These are phyloP conservation scores for Nephelium lappaceum DNA, from an alignment of 345 rosid species.

Conservation along the genomic window DNA sequence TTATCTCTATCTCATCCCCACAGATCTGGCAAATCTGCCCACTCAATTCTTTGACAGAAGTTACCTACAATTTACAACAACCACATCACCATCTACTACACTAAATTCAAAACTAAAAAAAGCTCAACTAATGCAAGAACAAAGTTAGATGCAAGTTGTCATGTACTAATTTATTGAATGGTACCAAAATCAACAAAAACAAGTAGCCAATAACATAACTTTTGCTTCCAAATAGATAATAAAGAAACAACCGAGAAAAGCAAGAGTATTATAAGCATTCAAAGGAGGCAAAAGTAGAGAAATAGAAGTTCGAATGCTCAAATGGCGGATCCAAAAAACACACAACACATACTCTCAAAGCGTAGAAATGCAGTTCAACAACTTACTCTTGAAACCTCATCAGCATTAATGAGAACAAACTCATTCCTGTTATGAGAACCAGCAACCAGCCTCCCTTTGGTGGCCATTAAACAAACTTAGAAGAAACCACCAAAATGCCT, in stretches of 20 bases:
- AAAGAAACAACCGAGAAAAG: conserved; percentile 8
- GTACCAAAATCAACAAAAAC: conserved; percentile 27
- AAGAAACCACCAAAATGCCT: conserved; percentile 4
- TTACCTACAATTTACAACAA: conserved; percentile 46
- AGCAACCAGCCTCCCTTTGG: conserved; percentile 82
- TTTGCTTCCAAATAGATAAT: conserved; percentile 13
- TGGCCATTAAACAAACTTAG: conserved; percentile 43
- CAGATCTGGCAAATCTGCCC: conserved; percentile 93
- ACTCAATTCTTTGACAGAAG: conserved; percentile 65
- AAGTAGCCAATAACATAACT: background rate
- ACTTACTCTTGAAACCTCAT: conserved; percentile 72
- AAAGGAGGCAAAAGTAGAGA: background rate
- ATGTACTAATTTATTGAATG: conserved; percentile 22
- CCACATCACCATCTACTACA: background rate
- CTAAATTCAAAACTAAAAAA: background rate
- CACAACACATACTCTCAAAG: background rate
- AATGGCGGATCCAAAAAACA: conserved; percentile 6
- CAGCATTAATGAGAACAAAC: conserved; percentile 84
- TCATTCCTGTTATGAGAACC: conserved; percentile 93
- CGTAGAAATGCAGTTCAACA: background rate
- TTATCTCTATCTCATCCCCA: conserved; percentile 81
- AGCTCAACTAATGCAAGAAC: conserved; percentile 12
- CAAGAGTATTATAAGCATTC: background rate
- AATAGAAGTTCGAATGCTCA: background rate
- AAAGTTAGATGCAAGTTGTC: conserved; percentile 18